Base-by-base conservation (phyloP, 2,329 filamentous ascomycete genomes). In the Verticillium isaacii region DNA sequence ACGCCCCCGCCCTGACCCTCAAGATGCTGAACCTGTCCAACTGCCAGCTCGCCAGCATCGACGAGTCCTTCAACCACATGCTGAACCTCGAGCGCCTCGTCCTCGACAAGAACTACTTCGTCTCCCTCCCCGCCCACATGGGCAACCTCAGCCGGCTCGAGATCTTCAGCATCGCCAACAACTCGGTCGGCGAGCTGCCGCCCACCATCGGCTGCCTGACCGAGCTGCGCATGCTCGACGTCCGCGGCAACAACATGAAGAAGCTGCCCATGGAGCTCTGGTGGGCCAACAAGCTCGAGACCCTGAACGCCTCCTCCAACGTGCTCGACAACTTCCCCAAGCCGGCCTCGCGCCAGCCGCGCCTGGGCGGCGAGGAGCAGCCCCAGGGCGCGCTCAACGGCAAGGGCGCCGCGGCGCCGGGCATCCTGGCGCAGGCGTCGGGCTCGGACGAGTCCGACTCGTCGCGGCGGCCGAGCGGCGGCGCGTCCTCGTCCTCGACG, bases 61-160 rank as follows among this genome's bases (percentile, higher is more conserved):
- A 97, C 71, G 89, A 91, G 56, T 85, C 94, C 15, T 98, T 97
- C 72, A 88, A 90, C 67, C 93, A 94, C 71, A 88, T 98, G 77
- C 85, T 90, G 9, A 95, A 93, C 68, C 76, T 99, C 55, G 92
- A 94, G 62, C 93, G 93, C 69, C 83, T 99, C 25, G 89, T 94
- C 19, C 82, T 99, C 60, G 94, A 97, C 76, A 93, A 92, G 72
- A 99, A 99, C 70, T 96, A 97, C 72, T 96, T 99, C 68, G 93
- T 95, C 0, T 94, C 92, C 1, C 79, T 99, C 29, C 95, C 94
- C 0, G 84, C 86, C 60, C 89, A 96, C 64, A 91, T 99, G 63
- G 93, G 94, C 17, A 91, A 89, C 65, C 79, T 99, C 55, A 87
- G 86, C 65, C 91, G 87, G 67, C 80, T 99, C 34, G 93, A 98